These are phyloP conservation scores for Colletotrichum orbiculare DNA, from an alignment of 2,329 filamentous ascomycete species.

Conservation along the genomic window DNA sequence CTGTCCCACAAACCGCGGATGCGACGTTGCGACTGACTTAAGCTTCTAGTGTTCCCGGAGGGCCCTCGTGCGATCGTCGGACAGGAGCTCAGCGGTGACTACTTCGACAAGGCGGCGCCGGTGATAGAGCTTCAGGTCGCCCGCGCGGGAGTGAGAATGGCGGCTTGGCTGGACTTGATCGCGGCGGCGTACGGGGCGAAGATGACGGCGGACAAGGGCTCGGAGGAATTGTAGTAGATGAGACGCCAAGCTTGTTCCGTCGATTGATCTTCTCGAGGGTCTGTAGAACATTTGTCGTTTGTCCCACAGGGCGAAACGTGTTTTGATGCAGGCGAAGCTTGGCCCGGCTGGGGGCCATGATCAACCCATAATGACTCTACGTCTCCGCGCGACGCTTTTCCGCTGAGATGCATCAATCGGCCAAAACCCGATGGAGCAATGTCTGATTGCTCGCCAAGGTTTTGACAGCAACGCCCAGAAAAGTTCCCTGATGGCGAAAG, in stretches of 20 bases:
- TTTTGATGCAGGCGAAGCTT: constrained; percentile 27
- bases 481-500: not conserved
- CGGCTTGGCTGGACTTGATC: constrained; percentile 74
- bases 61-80: constrained; percentile 67
- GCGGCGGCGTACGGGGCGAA: constrained; percentile 49
- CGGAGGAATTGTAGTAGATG: constrained; percentile 30
- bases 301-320: constrained; percentile 23
- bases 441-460: not conserved
- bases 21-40: constrained; percentile 8
- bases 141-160: constrained; percentile 75
- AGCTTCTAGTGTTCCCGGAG: constrained; percentile 65
- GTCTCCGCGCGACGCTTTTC: constrained; percentile 9
- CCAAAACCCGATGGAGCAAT: no score
- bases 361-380: no score
- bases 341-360: constrained; percentile 12
- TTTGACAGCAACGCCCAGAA: not conserved
- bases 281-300: constrained; percentile 30
- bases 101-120: constrained; percentile 72
- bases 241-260: constrained; percentile 29
- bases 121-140: constrained; percentile 75
- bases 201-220: constrained; percentile 1
- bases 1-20: not conserved
- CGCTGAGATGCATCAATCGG: constrained; percentile 1
- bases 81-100: constrained; percentile 70
- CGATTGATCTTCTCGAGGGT: constrained; percentile 10